A percentile compares a stretch with the other conserved stretches of the same genome.
These are phyloP conservation scores for Zizania latifolia DNA, from an alignment of 176 grass and related monocot species.

Conservation along the genomic window DNA sequence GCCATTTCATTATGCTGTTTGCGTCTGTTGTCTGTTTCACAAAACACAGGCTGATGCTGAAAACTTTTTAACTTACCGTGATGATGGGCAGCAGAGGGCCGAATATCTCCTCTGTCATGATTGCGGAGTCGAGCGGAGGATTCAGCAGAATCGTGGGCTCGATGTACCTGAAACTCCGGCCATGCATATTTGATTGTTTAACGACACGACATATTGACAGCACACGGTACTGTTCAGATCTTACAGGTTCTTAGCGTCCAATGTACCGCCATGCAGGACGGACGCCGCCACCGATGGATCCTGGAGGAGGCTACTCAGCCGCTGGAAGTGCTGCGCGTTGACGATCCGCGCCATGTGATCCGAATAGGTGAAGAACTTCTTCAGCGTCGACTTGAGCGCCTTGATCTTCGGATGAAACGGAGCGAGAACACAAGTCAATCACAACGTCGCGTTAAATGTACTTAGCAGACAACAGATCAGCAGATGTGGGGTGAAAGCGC, in stretches of 20 bases:
- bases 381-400: conserved; percentile 57
- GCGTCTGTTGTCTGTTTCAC: background rate
- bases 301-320: conserved; percentile 50
- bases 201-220: background rate
- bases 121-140: conserved; percentile 75
- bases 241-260: conserved; percentile 64
- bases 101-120: conserved; percentile 97
- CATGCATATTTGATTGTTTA: no score
- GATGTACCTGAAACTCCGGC: conserved; percentile 64
- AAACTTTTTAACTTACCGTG: conserved; percentile 39
- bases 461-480: background rate
- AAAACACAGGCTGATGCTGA: background rate
- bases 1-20: background rate
- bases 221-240: background rate
- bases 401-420: conserved; percentile 42
- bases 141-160: conserved; percentile 87
- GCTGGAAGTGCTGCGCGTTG: conserved; percentile 62
- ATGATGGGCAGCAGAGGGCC: conserved; percentile 90
- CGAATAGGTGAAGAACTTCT: conserved; percentile 29
- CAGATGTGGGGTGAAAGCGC: background rate
- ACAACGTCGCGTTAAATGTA: no score
- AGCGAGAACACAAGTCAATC: background rate
- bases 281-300: conserved; percentile 47
- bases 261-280: conserved; percentile 59
- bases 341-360: conserved; percentile 57